Conservation (phyloP, 202 grass and related monocot genomes). For the Carex arenaria region DNA sequence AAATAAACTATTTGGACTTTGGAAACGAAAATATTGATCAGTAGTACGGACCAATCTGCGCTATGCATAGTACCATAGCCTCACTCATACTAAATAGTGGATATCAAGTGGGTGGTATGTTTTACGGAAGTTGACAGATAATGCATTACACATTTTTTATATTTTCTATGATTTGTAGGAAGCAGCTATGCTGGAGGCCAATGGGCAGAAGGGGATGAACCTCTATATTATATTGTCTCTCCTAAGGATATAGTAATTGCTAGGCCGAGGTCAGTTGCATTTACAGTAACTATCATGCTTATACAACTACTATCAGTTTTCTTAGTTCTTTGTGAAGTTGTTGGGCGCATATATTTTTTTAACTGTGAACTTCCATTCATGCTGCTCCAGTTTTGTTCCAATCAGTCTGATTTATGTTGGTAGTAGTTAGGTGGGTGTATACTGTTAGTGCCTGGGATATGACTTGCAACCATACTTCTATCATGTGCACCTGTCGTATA, state of each 20-base stretch:
- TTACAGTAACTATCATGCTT: not conserved
- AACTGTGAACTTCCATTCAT: not conserved
- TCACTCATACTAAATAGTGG: not conserved
- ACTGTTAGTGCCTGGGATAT: not conserved
- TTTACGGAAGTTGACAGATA: not conserved
- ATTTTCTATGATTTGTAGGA: conserved; percentile 46
- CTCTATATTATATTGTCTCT: conserved; percentile 94
- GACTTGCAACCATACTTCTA: not conserved
- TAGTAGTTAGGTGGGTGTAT: not conserved
- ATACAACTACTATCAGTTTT: not conserved
- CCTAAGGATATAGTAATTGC: conserved; percentile 98
- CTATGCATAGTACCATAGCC: too few relatives aligned
- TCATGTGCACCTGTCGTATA: not conserved
- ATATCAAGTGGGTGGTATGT: conserved; percentile 10
- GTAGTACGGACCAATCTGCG: too few relatives aligned
- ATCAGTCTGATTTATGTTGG: not conserved
- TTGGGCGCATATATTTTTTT: not conserved
- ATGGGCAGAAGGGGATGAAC: conserved; percentile 93
- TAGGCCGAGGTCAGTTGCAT: conserved; percentile 75
- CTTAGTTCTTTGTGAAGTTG: not conserved
- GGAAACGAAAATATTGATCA: too few relatives aligned
- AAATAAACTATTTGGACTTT: too few relatives aligned
- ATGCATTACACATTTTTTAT: not conserved
- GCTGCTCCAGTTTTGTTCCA: not conserved
- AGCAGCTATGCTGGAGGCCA: conserved; percentile 97